Evolutionary conservation across 2,329 filamentous ascomycete species (phyloP), one percentile per base, ranked within the genome.

Genomic region (Sclerotinia spermophila): DNA sequence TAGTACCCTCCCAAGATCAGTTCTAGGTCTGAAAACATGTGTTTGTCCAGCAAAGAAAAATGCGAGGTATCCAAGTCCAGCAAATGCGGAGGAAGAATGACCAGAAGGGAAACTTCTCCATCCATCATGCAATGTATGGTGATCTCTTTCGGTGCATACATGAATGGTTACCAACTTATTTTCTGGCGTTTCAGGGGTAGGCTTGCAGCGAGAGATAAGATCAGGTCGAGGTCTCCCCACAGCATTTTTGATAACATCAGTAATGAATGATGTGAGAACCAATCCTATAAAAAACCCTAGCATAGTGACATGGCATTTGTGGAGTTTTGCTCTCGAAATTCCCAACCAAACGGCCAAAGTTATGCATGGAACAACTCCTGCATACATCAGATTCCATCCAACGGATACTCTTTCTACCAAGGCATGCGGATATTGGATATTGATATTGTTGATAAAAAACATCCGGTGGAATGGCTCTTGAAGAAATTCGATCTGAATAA

Each of bases 381-480:
- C 90, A 80, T 96, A 97, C 68, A 94, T 82, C 75, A 75, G 77
- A 61, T 78, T 78, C 76, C 75, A 84, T 91, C 90, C 80, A 21
- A 97, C 89, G 11, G 93, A 85, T 0, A 99, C 96, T 73, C 94
- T 88, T 81, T 99, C 94, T 66, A 91, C 82, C 70, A 91, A 85
- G 33, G 96, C 93, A 81, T 97, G 92, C 0, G 96, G 96, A 78
- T 91, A 97, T 74, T 93, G 90, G 72, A 98, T 93, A 65, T 89
- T 84, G 35, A 92, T 86, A 79, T 98, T 93, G 79, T 94, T 92
- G 73, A 98, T 87, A 74, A 89, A 92, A 82, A 99, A 98, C 88
- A 97, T 92, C 82, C 93, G 93, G 80, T 98, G 94, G 80, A 98
- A 98, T 0, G 96, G 96, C 72, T 90, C 89, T 76, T 92, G 86